Conservation (phyloP, 1,284 basidiomycete species). For the Sporisorium graminicola region DNA sequence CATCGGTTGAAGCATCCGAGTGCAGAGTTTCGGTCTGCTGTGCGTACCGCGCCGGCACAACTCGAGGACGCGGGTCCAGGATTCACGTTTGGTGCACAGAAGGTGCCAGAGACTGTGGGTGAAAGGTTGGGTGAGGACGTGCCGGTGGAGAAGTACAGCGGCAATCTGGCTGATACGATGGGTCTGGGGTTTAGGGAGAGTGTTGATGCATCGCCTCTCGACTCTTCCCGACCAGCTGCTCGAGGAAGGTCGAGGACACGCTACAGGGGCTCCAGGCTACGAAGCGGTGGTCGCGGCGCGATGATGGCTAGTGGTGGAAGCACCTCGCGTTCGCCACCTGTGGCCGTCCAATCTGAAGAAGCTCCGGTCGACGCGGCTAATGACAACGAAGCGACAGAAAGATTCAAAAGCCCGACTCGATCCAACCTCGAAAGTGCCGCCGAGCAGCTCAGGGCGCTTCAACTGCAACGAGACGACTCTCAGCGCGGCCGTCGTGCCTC, state of each 20-base stretch:
- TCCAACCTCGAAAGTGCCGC: neutral
- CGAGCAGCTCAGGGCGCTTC: neutral
- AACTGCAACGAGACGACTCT: neutral
- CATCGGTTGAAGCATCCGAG: conserved; percentile 1
- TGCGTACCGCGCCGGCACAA: no score
- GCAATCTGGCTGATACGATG: neutral
- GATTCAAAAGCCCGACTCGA: conserved; percentile 1
- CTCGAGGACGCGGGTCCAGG: neutral
- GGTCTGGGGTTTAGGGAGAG: no score
- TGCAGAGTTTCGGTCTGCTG: neutral
- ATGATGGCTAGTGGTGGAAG: no score
- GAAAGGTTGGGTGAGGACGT: neutral
- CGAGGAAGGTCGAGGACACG: no score
- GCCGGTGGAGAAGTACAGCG: conserved; percentile 7
- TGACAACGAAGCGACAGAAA: no score
- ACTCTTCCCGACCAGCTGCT: no score
- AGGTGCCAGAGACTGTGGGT: neutral
- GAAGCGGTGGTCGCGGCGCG: no score
- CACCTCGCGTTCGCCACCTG: no score
- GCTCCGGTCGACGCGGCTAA: no score
- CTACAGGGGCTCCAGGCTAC: no score
- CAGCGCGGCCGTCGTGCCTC: neutral
- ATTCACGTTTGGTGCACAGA: neutral
- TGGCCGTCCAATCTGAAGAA: no score
- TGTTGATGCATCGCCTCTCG: no score